Conservation (phyloP, 768 basidiomycete genomes). For the Hygrophoropsis aurantiaca region DNA sequence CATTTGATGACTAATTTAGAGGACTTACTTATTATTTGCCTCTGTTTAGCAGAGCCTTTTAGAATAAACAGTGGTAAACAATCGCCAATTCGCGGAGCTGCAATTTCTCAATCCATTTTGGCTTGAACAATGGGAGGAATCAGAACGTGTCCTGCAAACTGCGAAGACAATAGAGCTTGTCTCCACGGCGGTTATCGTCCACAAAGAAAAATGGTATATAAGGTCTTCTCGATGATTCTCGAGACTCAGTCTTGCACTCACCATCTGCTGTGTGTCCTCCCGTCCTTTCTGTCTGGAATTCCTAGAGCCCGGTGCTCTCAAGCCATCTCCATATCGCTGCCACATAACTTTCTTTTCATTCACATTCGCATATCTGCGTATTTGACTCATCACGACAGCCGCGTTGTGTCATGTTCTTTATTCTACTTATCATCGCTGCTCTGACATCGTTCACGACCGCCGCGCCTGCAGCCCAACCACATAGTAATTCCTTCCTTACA, state of each 20-base stretch:
- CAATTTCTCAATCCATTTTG: conserved; percentile 1
- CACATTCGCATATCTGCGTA: not conserved
- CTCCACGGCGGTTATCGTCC: not conserved
- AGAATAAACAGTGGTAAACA: conserved; percentile 6
- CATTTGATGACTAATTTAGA: too few relatives aligned
- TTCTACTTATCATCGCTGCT: conserved; percentile 3
- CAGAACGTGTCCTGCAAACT: not conserved
- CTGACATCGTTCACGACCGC: conserved; percentile 6
- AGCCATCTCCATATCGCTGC: not conserved
- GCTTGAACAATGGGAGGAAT: conserved; percentile 4
- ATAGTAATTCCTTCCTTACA: not conserved
- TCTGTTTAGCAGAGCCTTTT: too few relatives aligned
- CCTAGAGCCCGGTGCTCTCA: conserved; percentile 12
- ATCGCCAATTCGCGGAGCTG: not conserved
- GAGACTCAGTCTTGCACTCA: conserved; percentile 3
- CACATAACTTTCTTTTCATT: not conserved
- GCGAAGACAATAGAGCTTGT: conserved; percentile 10
- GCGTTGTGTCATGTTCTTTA: not conserved
- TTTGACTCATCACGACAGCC: not conserved
- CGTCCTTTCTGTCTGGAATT: not conserved
- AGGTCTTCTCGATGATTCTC: not conserved
- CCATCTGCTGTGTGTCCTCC: not conserved
- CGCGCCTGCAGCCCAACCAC: conserved; percentile 2
- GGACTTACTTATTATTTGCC: too few relatives aligned
- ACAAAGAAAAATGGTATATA: conserved; percentile 3